These are phyloP conservation scores for Kalanchoe fedtschenkoi DNA, from an alignment of 164 flowering plant species.

Conservation along the genomic window DNA sequence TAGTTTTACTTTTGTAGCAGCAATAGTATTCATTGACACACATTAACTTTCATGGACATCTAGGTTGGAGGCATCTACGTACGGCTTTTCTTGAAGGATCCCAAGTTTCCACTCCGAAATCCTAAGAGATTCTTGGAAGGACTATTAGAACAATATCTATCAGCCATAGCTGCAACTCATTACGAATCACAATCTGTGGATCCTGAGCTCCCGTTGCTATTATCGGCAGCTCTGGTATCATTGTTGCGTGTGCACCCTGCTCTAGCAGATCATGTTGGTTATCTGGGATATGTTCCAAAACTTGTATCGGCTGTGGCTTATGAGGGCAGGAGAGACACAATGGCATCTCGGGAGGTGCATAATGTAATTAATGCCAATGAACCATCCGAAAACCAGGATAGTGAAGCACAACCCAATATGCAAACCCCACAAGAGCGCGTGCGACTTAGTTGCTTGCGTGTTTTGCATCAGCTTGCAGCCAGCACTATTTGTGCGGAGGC, in stretches of 20 bases:
- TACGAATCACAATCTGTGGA: constrained; percentile 69
- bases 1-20: neutral
- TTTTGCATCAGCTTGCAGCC: constrained; percentile 96
- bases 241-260: constrained; percentile 93
- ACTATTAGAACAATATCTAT: constrained; percentile 83
- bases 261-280: constrained; percentile 96
- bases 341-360: constrained; percentile 59
- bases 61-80: constrained; percentile 99
- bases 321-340: constrained; percentile 92
- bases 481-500: constrained; percentile 99
- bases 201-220: constrained; percentile 85
- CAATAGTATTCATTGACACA: neutral
- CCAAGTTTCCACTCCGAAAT: constrained; percentile 96
- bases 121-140: constrained; percentile 98
- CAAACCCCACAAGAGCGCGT: constrained; percentile 95
- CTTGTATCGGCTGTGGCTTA: constrained; percentile 94
- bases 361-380: constrained; percentile 32
- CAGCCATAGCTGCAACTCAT: constrained; percentile 87
- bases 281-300: constrained; percentile 97
- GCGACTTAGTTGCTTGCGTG: constrained; percentile 96
- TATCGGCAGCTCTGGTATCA: constrained; percentile 93
- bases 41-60: constrained; percentile 13
- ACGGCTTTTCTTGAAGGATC: constrained; percentile 89
- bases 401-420: constrained; percentile 25
- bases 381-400: constrained; percentile 50